A percentile compares a stretch with the other conserved stretches of the same genome.
Evolutionary conservation across 1,139 yeast species (phyloP).

Genomic region (Candida sp.): DNA sequence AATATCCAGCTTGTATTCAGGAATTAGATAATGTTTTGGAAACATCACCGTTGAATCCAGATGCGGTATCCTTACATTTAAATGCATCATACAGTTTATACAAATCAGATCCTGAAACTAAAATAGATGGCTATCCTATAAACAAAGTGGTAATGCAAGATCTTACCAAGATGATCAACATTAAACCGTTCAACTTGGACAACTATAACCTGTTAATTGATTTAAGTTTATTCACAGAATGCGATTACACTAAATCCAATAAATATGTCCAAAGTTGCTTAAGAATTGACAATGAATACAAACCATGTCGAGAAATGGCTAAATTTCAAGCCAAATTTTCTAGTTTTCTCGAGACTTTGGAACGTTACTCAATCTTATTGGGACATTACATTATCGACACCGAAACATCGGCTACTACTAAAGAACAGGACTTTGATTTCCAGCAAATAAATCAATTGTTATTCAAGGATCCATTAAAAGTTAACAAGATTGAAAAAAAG

Average conservation of each 20-base stretch:
- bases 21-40: conserved; percentile 14
- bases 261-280: conserved; percentile 57
- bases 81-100: conserved; percentile 14
- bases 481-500: conserved; percentile 29
- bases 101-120: conserved; percentile 9
- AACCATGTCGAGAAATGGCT: conserved; percentile 49
- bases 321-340: conserved; percentile 38
- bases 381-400: conserved; percentile 28
- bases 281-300: conserved; percentile 65
- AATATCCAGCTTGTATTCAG: conserved; percentile 15
- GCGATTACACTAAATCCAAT: conserved; percentile 49
- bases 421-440: conserved; percentile 23
- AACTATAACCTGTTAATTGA: conserved; percentile 31
- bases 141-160: conserved; percentile 21
- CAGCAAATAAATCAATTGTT: conserved; percentile 19
- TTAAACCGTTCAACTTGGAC: conserved; percentile 30
- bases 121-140: conserved; percentile 9
- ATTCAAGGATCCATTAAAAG: conserved; percentile 22
- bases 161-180: conserved; percentile 22
- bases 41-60: conserved; percentile 17
- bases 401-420: conserved; percentile 10
- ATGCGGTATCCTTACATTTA: conserved; percentile 19
- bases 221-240: conserved; percentile 46
- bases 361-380: conserved; percentile 37
- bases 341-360: conserved; percentile 33